These are phyloP conservation scores for Raddia distichophylla DNA, from an alignment of 176 grass and related monocot genomes.

Conservation along the genomic window DNA sequence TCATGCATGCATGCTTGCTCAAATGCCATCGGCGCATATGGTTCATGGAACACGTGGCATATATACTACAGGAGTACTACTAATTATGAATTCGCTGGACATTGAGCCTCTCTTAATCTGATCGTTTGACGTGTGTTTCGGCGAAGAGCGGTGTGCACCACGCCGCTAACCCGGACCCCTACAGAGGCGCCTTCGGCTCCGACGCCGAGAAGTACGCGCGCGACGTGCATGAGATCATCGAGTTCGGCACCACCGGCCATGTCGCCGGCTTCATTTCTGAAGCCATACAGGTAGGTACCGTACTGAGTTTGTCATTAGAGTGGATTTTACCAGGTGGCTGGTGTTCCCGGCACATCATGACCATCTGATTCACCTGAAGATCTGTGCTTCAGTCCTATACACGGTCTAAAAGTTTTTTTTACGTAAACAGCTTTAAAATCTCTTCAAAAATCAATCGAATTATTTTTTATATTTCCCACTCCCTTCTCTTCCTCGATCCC, in stretches of 20 bases:
- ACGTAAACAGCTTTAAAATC: too few species aligned
- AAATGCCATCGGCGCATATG: neutral
- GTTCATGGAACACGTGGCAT: neutral
- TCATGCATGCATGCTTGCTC: neutral
- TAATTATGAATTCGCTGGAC: neutral
- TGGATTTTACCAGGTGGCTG: too few species aligned
- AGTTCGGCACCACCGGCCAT: conserved; percentile 86
- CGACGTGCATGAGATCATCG: conserved; percentile 88
- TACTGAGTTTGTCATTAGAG: too few species aligned
- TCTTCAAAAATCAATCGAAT: too few species aligned
- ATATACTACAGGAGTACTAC: neutral
- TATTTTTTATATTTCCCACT: too few species aligned
- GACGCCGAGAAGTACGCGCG: conserved; percentile 82
- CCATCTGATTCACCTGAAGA: too few species aligned
- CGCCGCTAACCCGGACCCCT: conserved; percentile 87
- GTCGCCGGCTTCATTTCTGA: conserved; percentile 91
- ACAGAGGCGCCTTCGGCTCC: conserved; percentile 73
- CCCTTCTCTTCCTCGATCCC: too few species aligned
- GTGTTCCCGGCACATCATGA: too few species aligned
- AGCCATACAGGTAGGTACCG: conserved; percentile 65
- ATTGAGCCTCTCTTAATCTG: neutral
- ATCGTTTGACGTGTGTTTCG: neutral
- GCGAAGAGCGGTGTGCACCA: conserved; percentile 87
- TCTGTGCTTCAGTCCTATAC: too few species aligned
- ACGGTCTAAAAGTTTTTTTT: too few species aligned